Conservation (phyloP, 202 grass and related monocot species). For the Setaria italica region DNA sequence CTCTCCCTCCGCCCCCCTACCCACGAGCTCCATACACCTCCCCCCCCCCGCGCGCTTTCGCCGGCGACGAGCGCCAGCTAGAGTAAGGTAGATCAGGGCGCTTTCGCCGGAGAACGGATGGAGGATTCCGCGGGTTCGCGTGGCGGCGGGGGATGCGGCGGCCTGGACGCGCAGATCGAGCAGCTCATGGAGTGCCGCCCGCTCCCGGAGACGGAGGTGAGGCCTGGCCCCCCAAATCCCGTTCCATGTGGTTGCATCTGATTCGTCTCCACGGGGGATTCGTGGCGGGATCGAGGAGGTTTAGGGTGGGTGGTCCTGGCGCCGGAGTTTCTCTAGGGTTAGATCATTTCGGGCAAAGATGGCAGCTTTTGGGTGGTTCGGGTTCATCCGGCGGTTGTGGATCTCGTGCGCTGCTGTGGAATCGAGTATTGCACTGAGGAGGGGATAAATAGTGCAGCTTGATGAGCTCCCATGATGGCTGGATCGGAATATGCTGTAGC, state of each 20-base stretch:
- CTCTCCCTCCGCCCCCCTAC: background rate
- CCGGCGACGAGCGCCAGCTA: slow-evolving; percentile 36
- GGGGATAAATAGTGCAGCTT: slow-evolving; percentile 21
- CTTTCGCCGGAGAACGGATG: background rate
- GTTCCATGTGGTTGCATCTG: background rate
- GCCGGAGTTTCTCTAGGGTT: slow-evolving; percentile 33
- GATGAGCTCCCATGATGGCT: slow-evolving; percentile 15
- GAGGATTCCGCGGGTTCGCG: slow-evolving; percentile 32
- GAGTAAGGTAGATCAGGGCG: slow-evolving; percentile 16
- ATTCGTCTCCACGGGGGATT: background rate
- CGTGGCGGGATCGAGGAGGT: background rate
- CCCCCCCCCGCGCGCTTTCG: background rate
- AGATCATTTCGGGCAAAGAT: slow-evolving; percentile 26
- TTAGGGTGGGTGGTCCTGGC: background rate
- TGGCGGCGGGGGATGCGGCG: slow-evolving; percentile 22
- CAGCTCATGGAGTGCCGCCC: slow-evolving; percentile 63
- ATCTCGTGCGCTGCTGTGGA: slow-evolving; percentile 14
- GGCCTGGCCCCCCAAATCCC: background rate
- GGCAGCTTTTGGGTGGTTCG: background rate
- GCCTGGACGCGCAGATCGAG: slow-evolving; percentile 55
- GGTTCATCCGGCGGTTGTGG: slow-evolving; percentile 4
- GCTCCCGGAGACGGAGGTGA: slow-evolving; percentile 53
- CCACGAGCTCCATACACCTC: background rate
- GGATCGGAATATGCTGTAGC: slow-evolving; percentile 34
- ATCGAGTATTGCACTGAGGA: background rate